Percentiles rank a stretch among this genome's conserved stretches.
These are phyloP conservation scores for Mesembryanthemum crystallinum DNA, from an alignment of 148 eudicot genomes.

Conservation along the genomic window DNA sequence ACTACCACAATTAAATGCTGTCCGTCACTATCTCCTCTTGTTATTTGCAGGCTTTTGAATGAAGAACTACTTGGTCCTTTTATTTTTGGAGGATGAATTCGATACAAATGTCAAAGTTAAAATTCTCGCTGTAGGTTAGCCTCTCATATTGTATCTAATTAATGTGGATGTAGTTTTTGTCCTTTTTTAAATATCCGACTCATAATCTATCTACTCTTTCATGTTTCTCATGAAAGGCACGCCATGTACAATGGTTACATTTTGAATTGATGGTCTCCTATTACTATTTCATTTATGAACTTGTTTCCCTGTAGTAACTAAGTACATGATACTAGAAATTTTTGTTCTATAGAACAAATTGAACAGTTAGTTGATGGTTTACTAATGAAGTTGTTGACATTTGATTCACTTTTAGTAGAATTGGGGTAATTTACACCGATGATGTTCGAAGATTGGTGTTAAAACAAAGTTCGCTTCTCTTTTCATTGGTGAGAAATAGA, in stretches of 20 bases:
- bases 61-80: neutral
- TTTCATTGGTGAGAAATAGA: neutral
- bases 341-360: neutral
- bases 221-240: neutral
- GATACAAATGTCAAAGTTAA: neutral
- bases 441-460: neutral
- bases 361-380: neutral
- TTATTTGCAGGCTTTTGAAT: constrained; percentile 2
- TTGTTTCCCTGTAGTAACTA: neutral
- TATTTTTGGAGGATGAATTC: neutral
- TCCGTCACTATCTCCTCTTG: neutral
- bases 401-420: neutral
- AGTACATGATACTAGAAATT: neutral
- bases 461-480: no score
- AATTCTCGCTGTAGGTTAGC: constrained; percentile 14
- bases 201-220: neutral
- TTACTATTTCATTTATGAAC: neutral
- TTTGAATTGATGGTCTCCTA: neutral
- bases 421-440: neutral
- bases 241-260: neutral
- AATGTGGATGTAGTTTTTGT: neutral
- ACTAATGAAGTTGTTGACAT: neutral
- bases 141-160: constrained; percentile 15
- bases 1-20: no score
- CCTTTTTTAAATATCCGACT: neutral